Evolutionary conservation across 768 basidiomycete species (phyloP), one percentile per base, ranked within the genome.

Genomic region (Stropharia rugosoannulata): DNA sequence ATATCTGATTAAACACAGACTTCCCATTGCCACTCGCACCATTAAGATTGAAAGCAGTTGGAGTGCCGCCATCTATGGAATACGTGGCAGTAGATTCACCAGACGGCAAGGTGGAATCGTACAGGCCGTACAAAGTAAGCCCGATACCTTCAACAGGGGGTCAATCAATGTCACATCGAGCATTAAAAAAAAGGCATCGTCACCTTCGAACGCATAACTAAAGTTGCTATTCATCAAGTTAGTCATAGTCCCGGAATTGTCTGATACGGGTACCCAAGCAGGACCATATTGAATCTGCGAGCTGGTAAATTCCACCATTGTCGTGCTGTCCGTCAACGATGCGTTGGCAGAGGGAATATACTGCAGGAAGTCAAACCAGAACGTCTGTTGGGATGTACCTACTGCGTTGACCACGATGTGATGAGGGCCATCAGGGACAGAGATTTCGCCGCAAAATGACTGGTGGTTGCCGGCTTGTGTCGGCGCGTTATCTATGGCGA

Each of bases 361-460:
- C 25, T 62, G 57, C 29, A 71, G 43, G 18, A 60, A 58, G 48
- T 71, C 70, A 16, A 71, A 62, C 68, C 68, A 69, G 47, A 71
- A 71, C 0, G 66, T 66, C n/a, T 62, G 62, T 19, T 57, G 39
- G 37, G 50, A 32, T 4, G 51, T 38, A 4, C 59, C 56, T n/a
- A 54, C 64, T 8, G 61, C 64, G 10, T 63, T 62, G 10, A 70
- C 57, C 5, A 60, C 62, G 22, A 71, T 29, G n/a, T 49, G 55
- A 39, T 71, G 69, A 4, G 41, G 40, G 10, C 66, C 65, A 39
- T 67, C 64, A 10, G 49, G 16, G 2, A 69, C 41, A 0, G 35
- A 46, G 8, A 36, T 36, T 2, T 54, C 42, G 5, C 57, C 38
- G 56, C 70, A 71, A 12, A 71, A 55, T 1, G 40, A 22, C 41